phyloP scores from a whole-genome alignment of 2,329 filamentous ascomycete genomes.

The Ramularia endophylla region DNA sequence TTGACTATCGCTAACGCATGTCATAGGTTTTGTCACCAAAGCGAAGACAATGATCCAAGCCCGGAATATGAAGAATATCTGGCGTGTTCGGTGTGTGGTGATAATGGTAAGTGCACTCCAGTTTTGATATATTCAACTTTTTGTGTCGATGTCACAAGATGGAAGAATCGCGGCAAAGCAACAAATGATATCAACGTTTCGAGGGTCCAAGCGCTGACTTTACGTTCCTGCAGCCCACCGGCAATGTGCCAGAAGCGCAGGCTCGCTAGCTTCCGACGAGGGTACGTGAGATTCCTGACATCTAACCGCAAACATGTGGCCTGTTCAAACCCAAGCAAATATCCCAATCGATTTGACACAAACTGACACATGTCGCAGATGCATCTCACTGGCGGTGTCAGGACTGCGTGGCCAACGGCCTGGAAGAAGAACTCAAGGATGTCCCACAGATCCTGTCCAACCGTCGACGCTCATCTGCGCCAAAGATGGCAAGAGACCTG shows the following conservation, averaged over 20 bases:
- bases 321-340: slow-evolving; percentile 14
- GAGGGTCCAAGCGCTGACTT: slow-evolving; percentile 39
- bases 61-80: slow-evolving; percentile 77
- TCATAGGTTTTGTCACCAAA: slow-evolving; percentile 70
- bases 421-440: slow-evolving; percentile 40
- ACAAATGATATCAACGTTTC: slow-evolving; percentile 23
- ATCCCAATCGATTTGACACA: slow-evolving; percentile 12
- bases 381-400: slow-evolving; percentile 57
- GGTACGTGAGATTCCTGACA: slow-evolving; percentile 46
- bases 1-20: slow-evolving; percentile 25
- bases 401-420: slow-evolving; percentile 48
- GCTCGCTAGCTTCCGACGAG: slow-evolving; percentile 55
- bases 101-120: slow-evolving; percentile 63
- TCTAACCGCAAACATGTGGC: slow-evolving; percentile 9
- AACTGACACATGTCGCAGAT: slow-evolving; percentile 38
- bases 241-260: slow-evolving; percentile 75
- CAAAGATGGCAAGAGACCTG: slow-evolving; percentile 61
- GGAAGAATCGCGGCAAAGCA: slow-evolving; percentile 22
- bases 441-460: slow-evolving; percentile 31
- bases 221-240: slow-evolving; percentile 68
- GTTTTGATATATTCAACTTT: slow-evolving; percentile 6
- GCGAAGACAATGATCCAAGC: slow-evolving; percentile 75
- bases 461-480: slow-evolving; percentile 54
- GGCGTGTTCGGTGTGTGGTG: slow-evolving; percentile 69
- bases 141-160: slow-evolving; percentile 15